Conservation (phyloP, 139 green algal species). For the Chlorella sp. region DNA sequence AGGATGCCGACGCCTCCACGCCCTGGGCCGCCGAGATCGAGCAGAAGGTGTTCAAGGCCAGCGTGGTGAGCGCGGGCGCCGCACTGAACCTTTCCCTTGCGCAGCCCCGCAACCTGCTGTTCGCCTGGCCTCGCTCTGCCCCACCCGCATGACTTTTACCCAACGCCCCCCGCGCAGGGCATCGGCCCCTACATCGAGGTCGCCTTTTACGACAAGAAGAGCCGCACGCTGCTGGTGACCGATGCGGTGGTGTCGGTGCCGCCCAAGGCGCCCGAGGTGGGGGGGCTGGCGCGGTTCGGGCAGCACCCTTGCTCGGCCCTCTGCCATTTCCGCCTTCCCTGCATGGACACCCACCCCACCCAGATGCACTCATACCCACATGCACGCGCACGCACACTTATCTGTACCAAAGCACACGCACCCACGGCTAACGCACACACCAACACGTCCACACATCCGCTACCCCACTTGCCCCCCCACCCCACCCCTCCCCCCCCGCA, state of each 20-base stretch:
- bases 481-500: not conserved
- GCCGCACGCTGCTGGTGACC: slow-evolving; percentile 82
- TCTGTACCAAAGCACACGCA: too few relatives aligned
- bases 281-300: too few relatives aligned
- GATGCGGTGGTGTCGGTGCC: slow-evolving; percentile 82
- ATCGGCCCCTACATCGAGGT: slow-evolving; percentile 64
- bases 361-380: too few relatives aligned
- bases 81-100: not conserved
- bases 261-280: slow-evolving; percentile 37
- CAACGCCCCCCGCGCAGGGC: slow-evolving; percentile 9
- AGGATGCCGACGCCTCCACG: slow-evolving; percentile 21
- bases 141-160: too few relatives aligned
- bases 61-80: not conserved
- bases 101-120: too few relatives aligned
- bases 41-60: slow-evolving; percentile 52
- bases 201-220: slow-evolving; percentile 84
- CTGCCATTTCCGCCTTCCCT: too few relatives aligned
- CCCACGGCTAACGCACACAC: not conserved
- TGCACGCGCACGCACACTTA: too few relatives aligned
- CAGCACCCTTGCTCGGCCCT: too few relatives aligned
- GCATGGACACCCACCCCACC: too few relatives aligned
- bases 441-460: too few relatives aligned
- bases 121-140: too few relatives aligned
- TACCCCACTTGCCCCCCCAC: not conserved
- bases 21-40: slow-evolving; percentile 86